phyloP scores from a whole-genome alignment of 495 filamentous ascomycete genomes.

The Penicillium simplicissimum region DNA sequence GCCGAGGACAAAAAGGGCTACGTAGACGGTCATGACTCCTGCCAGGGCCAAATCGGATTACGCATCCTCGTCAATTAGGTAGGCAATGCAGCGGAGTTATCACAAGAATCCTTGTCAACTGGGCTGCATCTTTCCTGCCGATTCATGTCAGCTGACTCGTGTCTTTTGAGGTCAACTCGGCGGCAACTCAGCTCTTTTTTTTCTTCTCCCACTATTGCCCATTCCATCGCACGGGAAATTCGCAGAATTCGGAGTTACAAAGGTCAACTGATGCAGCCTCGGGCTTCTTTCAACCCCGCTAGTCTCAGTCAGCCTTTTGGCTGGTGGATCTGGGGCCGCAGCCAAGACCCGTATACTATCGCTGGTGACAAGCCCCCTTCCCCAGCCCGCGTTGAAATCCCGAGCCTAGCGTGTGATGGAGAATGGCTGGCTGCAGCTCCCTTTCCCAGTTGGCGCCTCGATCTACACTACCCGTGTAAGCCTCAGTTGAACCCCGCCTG shows the following conservation, averaged over 20 bases:
- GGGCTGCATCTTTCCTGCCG: slow-evolving; percentile 21
- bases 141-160: slow-evolving; percentile 28
- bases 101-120: slow-evolving; percentile 21
- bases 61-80: background rate
- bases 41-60: slow-evolving; percentile 14
- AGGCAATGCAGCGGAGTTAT: slow-evolving; percentile 4
- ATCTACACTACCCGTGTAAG: slow-evolving; percentile 15
- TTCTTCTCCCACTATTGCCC: background rate
- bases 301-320: slow-evolving; percentile 19
- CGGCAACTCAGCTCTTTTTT: background rate
- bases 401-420: slow-evolving; percentile 29
- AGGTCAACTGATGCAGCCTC: background rate
- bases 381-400: slow-evolving; percentile 24
- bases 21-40: background rate
- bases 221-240: background rate
- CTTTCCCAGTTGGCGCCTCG: slow-evolving; percentile 8
- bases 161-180: background rate
- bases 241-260: background rate
- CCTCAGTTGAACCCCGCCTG: background rate
- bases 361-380: slow-evolving; percentile 18
- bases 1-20: background rate
- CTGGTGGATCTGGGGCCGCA: slow-evolving; percentile 5
- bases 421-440: slow-evolving; percentile 26
- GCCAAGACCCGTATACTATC: slow-evolving; percentile 12
- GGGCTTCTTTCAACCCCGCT: slow-evolving; percentile 6